A percentile compares a stretch with the other conserved stretches of the same genome.
phyloP scores from a whole-genome alignment of 2,329 filamentous ascomycete genomes.

The Venturia aucupariae region DNA sequence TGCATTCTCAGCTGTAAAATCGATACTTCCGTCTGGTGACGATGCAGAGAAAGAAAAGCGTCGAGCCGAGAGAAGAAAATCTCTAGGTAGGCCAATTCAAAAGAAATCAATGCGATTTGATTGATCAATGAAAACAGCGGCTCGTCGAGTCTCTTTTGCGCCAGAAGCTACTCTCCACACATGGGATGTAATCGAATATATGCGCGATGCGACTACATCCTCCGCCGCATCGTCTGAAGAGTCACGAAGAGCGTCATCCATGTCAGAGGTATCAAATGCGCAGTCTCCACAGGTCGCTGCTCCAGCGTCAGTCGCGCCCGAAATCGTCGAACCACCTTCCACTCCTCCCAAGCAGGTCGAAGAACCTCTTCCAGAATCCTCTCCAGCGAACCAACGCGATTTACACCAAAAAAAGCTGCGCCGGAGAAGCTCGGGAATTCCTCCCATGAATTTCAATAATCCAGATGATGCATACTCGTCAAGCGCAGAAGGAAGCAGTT shows the following conservation, averaged over 20 bases:
- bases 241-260: constrained; percentile 61
- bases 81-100: constrained; percentile 48
- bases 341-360: constrained; percentile 53
- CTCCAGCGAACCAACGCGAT: constrained; percentile 57
- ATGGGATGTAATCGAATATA: constrained; percentile 86
- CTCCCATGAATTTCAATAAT: constrained; percentile 55
- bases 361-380: constrained; percentile 48
- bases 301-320: constrained; percentile 18
- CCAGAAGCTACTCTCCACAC: constrained; percentile 96
- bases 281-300: constrained; percentile 21
- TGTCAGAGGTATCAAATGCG: constrained; percentile 30
- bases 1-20: constrained; percentile 42
- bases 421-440: constrained; percentile 51
- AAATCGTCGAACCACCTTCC: constrained; percentile 45
- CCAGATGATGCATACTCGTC: constrained; percentile 61
- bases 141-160: constrained; percentile 90
- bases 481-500: constrained; percentile 62
- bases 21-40: constrained; percentile 41
- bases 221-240: constrained; percentile 63
- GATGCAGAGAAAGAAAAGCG: constrained; percentile 46
- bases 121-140: constrained; percentile 41
- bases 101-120: neutral
- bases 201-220: constrained; percentile 75
- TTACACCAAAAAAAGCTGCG: constrained; percentile 49
- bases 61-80: constrained; percentile 83